Percentiles rank a stretch among this genome's conserved stretches.
These are phyloP conservation scores for Thinopyrum elongatum DNA, from an alignment of 176 grass and related monocot genomes.

Conservation along the genomic window DNA sequence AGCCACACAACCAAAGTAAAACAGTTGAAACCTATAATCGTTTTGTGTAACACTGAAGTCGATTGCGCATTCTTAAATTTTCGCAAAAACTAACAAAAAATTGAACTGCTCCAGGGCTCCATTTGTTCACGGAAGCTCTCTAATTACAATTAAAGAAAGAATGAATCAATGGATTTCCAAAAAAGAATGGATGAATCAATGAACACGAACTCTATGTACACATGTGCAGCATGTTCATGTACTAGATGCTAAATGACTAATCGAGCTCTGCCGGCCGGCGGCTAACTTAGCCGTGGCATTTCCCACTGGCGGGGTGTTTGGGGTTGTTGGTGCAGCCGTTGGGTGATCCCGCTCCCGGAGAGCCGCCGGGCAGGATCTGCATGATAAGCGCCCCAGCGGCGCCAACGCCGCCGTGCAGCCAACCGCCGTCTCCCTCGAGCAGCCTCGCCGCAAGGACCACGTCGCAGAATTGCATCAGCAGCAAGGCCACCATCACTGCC, in stretches of 20 bases:
- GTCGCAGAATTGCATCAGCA: conserved; percentile 25
- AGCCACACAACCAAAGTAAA: no score
- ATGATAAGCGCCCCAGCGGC: background rate
- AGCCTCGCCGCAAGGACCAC: background rate
- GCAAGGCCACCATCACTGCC: background rate
- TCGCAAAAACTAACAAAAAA: background rate
- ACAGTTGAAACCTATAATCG: no score
- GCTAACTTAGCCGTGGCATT: background rate
- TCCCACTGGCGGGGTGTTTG: background rate
- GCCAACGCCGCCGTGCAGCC: background rate
- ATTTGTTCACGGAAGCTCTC: background rate
- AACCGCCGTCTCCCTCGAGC: background rate
- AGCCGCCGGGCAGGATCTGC: background rate
- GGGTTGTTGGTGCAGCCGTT: background rate
- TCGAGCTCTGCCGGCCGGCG: background rate
- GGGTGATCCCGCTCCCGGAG: background rate
- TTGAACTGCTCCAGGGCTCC: no score
- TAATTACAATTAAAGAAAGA: background rate
- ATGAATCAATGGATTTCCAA: no score
- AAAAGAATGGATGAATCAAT: no score
- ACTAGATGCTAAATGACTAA: background rate
- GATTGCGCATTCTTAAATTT: background rate
- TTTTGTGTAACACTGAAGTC: no score
- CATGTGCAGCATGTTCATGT: background rate
- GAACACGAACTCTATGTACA: background rate